These are phyloP conservation scores for Plasmodium reichenowi DNA, from an alignment of 169 alveolate species.

Conservation along the genomic window DNA sequence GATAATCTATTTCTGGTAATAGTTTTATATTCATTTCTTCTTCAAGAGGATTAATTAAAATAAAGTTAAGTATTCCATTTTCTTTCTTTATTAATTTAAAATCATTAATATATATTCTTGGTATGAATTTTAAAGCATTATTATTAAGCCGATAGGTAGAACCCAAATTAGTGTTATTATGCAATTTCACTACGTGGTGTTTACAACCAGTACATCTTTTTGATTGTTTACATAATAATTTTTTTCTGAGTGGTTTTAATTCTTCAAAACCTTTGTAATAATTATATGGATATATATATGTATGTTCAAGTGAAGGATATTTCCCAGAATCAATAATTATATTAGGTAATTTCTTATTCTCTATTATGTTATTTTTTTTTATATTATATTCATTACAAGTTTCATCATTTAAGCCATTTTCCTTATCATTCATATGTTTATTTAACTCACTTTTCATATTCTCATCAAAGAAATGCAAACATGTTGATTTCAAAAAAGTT, in stretches of 20 bases:
- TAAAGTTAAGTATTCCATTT: constrained; percentile 56
- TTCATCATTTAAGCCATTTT: neutral
- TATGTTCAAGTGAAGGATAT: constrained; percentile 40
- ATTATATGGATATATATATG: constrained; percentile 44
- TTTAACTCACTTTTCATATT: neutral
- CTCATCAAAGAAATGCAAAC: neutral
- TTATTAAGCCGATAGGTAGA: constrained; percentile 29
- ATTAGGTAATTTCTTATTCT: neutral
- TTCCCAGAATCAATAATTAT: constrained; percentile 21
- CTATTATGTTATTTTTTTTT: neutral
- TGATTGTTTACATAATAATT: constrained; percentile 32
- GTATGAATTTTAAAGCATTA: constrained; percentile 55
- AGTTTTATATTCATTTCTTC: constrained; percentile 67
- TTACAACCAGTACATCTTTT: constrained; percentile 49
- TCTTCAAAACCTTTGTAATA: constrained; percentile 37
- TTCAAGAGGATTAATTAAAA: constrained; percentile 60
- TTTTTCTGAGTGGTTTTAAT: constrained; percentile 42
- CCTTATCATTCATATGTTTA: constrained; percentile 7
- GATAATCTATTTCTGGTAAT: constrained; percentile 44
- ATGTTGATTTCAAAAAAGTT: constrained; percentile 30
- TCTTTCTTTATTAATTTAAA: constrained; percentile 42
- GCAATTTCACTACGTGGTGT: constrained; percentile 50
- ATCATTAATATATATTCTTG: constrained; percentile 64
- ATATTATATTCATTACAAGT: neutral
- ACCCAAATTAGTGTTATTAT: constrained; percentile 23